Evolutionary conservation across 805 yeast species (phyloP).

Genomic region (Yarrowia porcina): DNA sequence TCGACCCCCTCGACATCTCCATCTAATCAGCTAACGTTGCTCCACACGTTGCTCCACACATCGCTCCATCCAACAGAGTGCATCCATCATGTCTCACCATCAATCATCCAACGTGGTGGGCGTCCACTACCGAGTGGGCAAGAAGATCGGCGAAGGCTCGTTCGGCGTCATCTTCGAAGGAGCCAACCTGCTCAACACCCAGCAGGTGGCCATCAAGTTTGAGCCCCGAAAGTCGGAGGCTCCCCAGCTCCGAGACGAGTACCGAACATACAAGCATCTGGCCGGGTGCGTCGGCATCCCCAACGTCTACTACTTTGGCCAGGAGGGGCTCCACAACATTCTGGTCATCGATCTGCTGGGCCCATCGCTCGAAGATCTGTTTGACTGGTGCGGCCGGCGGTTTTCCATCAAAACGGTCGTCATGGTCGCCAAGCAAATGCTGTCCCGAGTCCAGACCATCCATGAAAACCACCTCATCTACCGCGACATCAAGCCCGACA

Average conservation of each 20-base stretch:
- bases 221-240: conserved; percentile 95
- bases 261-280: conserved; percentile 86
- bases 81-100: conserved; percentile 30
- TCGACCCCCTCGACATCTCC: not conserved
- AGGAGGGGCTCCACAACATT: conserved; percentile 95
- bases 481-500: conserved; percentile 97
- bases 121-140: conserved; percentile 92
- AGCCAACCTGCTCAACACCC: conserved; percentile 82
- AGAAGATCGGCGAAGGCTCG: conserved; percentile 97
- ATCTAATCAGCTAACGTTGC: no score
- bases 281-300: conserved; percentile 86
- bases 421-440: conserved; percentile 94
- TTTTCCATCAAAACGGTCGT: conserved; percentile 86
- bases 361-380: conserved; percentile 91
- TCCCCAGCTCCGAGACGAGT: conserved; percentile 95
- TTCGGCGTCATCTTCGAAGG: conserved; percentile 98
- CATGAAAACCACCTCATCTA: conserved; percentile 90
- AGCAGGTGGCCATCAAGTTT: conserved; percentile 93
- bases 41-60: no score
- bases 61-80: no score
- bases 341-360: conserved; percentile 92
- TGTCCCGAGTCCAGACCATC: conserved; percentile 75
- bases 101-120: conserved; percentile 69
- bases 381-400: conserved; percentile 96
- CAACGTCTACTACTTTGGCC: conserved; percentile 96